Base-by-base conservation (phyloP, 805 yeast genomes). In the Yamadazyma olivae region DNA sequence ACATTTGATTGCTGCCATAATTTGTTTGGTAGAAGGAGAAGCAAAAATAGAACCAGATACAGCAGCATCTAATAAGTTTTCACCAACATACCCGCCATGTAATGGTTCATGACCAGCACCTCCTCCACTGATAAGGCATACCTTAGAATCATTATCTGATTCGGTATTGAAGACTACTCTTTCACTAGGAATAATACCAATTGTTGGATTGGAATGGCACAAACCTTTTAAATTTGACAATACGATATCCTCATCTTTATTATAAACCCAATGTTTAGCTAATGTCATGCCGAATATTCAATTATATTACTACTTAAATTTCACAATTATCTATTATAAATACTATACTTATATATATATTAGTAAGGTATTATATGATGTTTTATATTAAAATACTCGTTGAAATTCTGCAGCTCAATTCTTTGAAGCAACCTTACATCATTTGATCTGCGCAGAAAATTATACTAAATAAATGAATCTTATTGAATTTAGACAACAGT, bases 91-190 rank as follows among this genome's bases (percentile, higher is more conserved):
- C 0, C 96, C 97, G 6, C 86, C 90, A 53, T 91, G 97, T 3
- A 89, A 71, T 17, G 97, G 97, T 60, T 90, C 98, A 54, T 90
- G 98, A 32, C 98, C 98, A 10, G 90, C 79, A 18, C 97, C 97
- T 38, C 98, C 98, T 41, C 97, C 96, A 22, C 95, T 80, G 18
- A 90, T 64, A 33, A 90, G 52, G 5, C 86, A 75, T 29, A 89
- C 83, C 50, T 85, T 83, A 18, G 69, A 61, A n/a, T 46, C 30
- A 14, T 56, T 49, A 30, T 56, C 51, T n/a, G 65, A 52, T 36
- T 61, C 43, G 14, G 71, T 64, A 40, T 67, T 63, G 56, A 61
- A 75, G 8, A 78, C 70, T 4, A 80, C 82, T 40, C 72, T 67
- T 51, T 81, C 85, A 5, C 70, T 50, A 24, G 77, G 78, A 32